Evolutionary conservation across 257 asterid species (phyloP).

Genomic region (Solanum stenotomum): DNA sequence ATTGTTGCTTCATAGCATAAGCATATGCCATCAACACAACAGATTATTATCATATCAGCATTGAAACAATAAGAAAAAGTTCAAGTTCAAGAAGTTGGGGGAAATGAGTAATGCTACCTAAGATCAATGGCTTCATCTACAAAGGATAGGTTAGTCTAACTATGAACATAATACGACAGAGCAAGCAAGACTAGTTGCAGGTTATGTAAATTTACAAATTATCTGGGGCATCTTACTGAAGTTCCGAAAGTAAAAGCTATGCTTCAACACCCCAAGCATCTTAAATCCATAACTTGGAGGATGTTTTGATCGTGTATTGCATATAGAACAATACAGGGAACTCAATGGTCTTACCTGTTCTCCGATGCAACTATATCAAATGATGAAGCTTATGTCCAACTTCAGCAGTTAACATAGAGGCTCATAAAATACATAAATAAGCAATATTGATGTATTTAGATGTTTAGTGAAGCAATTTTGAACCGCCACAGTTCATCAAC

Average conservation of each 20-base stretch:
- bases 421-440: not conserved
- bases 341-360: not conserved
- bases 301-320: not conserved
- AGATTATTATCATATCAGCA: not conserved
- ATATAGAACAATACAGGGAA: not conserved
- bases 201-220: not conserved
- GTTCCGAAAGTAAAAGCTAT: not conserved
- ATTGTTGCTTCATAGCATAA: not conserved
- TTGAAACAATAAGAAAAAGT: not conserved
- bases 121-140: not conserved
- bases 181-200: not conserved
- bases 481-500: too few relatives aligned
- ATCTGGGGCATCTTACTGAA: not conserved
- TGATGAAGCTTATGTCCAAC: not conserved
- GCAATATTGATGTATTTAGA: too few relatives aligned
- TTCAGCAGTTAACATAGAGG: not conserved
- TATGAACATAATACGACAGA: not conserved
- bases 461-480: too few relatives aligned
- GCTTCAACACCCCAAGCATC: not conserved
- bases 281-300: not conserved
- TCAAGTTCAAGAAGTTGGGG: not conserved
- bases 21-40: not conserved
- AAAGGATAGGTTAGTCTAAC: not conserved
- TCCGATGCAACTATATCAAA: not conserved
- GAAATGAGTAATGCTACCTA: not conserved